Conservation (phyloP, 192 early-diverging fungal genomes). For the Powellomyces hirtus region DNA sequence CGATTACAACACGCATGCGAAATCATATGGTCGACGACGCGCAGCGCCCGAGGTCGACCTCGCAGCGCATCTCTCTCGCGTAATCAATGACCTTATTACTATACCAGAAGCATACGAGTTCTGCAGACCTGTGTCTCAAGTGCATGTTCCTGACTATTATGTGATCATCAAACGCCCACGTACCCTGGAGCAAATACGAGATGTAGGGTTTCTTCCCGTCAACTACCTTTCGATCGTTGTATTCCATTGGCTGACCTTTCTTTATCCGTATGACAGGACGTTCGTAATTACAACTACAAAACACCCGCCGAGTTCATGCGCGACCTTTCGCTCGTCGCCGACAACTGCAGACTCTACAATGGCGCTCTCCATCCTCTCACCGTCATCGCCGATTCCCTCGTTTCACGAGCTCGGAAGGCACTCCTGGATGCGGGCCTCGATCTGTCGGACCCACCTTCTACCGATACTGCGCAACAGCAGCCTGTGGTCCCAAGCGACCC, state of each 20-base stretch:
- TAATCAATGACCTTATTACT: constrained; percentile 40
- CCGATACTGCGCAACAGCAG: neutral
- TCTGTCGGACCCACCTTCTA: neutral
- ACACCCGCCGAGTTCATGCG: constrained; percentile 46
- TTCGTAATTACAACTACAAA: constrained; percentile 39
- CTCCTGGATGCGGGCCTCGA: neutral
- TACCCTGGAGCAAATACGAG: constrained; percentile 52
- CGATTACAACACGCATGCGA: constrained; percentile 35
- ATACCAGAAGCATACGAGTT: constrained; percentile 50
- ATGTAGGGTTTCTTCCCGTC: constrained; percentile 34
- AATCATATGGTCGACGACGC: constrained; percentile 49
- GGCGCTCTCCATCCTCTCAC: constrained; percentile 49
- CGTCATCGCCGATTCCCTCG: constrained; percentile 35
- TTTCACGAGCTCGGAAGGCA: constrained; percentile 24
- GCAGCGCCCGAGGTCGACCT: constrained; percentile 51
- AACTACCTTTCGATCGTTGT: constrained; percentile 3
- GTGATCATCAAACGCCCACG: constrained; percentile 50
- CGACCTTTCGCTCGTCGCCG: constrained; percentile 51
- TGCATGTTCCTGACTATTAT: constrained; percentile 53
- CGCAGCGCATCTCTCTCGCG: constrained; percentile 40
- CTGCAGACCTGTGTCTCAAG: constrained; percentile 43
- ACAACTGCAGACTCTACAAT: constrained; percentile 55
- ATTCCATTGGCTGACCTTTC: neutral
- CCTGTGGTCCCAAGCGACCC: no score
- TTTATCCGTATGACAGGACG: constrained; percentile 14